phyloP scores from a whole-genome alignment of 2,329 filamentous ascomycete genomes.

The Piedraia hortae region DNA sequence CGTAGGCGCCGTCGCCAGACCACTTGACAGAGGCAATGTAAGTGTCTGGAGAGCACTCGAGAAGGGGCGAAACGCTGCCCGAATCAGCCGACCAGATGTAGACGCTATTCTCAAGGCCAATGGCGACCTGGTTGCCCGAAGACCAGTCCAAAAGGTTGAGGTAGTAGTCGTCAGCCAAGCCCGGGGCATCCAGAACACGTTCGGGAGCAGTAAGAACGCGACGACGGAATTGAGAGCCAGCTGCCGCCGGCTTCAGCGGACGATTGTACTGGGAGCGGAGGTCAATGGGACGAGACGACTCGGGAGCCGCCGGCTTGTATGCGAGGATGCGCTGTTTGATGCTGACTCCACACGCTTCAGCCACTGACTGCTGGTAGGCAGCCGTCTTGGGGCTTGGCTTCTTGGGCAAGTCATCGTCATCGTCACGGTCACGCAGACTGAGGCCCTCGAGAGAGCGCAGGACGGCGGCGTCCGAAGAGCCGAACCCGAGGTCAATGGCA shows the following conservation, averaged over 20 bases:
- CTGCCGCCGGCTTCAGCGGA: conserved; percentile 52
- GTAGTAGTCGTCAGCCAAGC: conserved; percentile 94
- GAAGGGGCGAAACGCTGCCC: conserved; percentile 61
- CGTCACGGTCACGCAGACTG: conserved; percentile 44
- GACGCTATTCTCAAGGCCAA: conserved; percentile 85
- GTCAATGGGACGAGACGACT: conserved; percentile 95
- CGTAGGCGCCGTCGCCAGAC: conserved; percentile 90
- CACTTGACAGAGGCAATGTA: conserved; percentile 98
- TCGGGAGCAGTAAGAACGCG: conserved; percentile 86
- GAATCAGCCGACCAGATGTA: conserved; percentile 97
- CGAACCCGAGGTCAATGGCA: conserved; percentile 32
- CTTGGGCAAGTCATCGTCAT: conserved; percentile 30
- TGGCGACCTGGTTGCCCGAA: conserved; percentile 88
- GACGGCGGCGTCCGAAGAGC: conserved; percentile 29
- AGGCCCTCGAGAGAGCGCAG: conserved; percentile 50
- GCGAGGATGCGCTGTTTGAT: conserved; percentile 87
- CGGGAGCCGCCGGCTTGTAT: conserved; percentile 93
- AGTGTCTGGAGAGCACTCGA: conserved; percentile 71
- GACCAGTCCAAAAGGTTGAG: conserved; percentile 97
- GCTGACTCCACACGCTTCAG: conserved; percentile 72
- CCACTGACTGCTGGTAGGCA: conserved; percentile 77
- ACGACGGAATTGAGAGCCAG: conserved; percentile 64
- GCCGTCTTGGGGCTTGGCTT: conserved; percentile 66
- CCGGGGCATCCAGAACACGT: conserved; percentile 83
- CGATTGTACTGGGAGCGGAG: conserved; percentile 95